phyloP scores from a whole-genome alignment of 225 moss, liverwort and hornwort species.

The Physcomitrium patens region DNA sequence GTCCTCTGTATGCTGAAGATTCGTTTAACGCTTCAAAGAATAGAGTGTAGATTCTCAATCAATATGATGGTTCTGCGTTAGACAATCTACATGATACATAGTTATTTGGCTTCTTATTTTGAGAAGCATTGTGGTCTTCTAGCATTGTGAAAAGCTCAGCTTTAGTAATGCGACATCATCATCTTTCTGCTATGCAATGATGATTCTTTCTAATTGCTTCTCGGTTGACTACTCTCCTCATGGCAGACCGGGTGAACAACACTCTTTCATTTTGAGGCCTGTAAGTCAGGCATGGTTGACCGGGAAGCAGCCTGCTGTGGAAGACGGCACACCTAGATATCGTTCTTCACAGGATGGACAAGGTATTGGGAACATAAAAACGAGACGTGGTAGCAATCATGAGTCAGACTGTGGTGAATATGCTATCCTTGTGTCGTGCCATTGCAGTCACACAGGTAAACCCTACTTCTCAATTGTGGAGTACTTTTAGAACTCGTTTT shows the following conservation, averaged over 20 bases:
- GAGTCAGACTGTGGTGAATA: constrained; percentile 71
- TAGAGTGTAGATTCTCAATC: constrained; percentile 14
- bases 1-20: constrained; percentile 16
- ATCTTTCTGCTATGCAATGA: constrained; percentile 12
- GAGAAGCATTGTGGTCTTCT: not conserved
- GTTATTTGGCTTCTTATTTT: not conserved
- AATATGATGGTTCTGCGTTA: constrained; percentile 1
- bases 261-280: constrained; percentile 96
- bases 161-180: not conserved
- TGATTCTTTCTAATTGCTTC: constrained; percentile 16
- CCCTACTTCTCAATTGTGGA: constrained; percentile 20
- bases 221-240: constrained; percentile 14
- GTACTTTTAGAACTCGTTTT: constrained; percentile 12
- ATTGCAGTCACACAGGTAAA: constrained; percentile 92
- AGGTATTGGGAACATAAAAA: constrained; percentile 40
- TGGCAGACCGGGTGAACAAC: constrained; percentile 91
- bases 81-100: not conserved
- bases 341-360: constrained; percentile 52
- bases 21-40: constrained; percentile 2
- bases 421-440: constrained; percentile 93
- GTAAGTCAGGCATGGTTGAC: constrained; percentile 64
- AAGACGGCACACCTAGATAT: constrained; percentile 50
- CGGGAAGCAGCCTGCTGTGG: constrained; percentile 54
- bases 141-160: constrained; percentile 18
- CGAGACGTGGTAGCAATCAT: constrained; percentile 52